Evolutionary conservation across 2,329 filamentous ascomycete species (phyloP).

Genomic region (Phyllosticta ampelicida): DNA sequence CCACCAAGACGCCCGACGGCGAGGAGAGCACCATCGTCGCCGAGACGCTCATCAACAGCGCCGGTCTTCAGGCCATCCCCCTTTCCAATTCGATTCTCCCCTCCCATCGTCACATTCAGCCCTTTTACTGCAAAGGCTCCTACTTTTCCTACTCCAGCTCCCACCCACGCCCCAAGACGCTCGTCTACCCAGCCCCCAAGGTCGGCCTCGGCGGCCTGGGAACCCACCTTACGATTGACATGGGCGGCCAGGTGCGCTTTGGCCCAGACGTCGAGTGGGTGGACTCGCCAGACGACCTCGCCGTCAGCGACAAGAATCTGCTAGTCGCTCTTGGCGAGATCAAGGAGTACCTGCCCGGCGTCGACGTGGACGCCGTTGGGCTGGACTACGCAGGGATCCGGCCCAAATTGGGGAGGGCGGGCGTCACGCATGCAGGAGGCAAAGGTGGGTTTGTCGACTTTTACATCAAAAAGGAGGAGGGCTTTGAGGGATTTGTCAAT

Average conservation of each 20-base stretch:
- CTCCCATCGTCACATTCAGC: conserved; percentile 39
- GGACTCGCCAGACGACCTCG: conserved; percentile 56
- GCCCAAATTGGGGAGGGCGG: conserved; percentile 63
- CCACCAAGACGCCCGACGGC: conserved; percentile 36
- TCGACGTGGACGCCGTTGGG: conserved; percentile 55
- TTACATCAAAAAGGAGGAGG: conserved; percentile 64
- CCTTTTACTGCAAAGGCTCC: conserved; percentile 86
- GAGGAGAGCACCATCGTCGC: conserved; percentile 53
- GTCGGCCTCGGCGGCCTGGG: conserved; percentile 77
- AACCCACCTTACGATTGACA: conserved; percentile 86
- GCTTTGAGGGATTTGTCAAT: conserved; percentile 75
- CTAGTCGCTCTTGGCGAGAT: conserved; percentile 63
- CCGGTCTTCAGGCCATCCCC: conserved; percentile 65
- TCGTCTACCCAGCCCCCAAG: conserved; percentile 80
- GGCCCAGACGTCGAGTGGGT: conserved; percentile 96
- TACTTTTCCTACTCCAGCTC: conserved; percentile 77
- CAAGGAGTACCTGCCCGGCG: conserved; percentile 60
- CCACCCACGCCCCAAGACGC: conserved; percentile 53
- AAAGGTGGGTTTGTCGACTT: conserved; percentile 66
- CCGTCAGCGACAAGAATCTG: conserved; percentile 53
- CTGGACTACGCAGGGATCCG: conserved; percentile 88
- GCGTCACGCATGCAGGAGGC: conserved; percentile 49
- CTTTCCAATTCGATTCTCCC: conserved; percentile 77
- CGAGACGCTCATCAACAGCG: conserved; percentile 73
- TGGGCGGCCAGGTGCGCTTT: conserved; percentile 75